Evolutionary conservation across 1,139 yeast genomes (phyloP).

Genomic region (Keqinozyma sinolaborantium): DNA sequence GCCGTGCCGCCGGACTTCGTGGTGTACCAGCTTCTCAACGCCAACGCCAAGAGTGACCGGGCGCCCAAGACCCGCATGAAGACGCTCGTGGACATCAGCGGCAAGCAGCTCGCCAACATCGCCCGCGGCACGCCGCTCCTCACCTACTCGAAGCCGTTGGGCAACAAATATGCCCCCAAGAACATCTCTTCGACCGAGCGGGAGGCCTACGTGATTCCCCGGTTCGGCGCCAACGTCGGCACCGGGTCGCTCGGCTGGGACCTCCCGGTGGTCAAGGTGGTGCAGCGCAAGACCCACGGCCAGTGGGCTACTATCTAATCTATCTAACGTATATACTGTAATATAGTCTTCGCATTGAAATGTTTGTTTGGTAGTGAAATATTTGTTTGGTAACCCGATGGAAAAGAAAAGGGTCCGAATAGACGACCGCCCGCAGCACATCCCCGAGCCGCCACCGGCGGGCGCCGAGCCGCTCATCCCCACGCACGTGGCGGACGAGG

Average conservation of each 20-base stretch:
- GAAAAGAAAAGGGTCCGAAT: constrained; percentile 11
- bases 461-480: constrained; percentile 43
- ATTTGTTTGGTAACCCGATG: neutral
- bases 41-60: constrained; percentile 35
- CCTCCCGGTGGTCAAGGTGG: constrained; percentile 76
- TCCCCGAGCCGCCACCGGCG: neutral
- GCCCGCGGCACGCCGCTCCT: constrained; percentile 70
- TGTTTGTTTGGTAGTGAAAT: no score
- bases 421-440: constrained; percentile 7
- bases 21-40: constrained; percentile 63
- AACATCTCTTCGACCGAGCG: constrained; percentile 59
- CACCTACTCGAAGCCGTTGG: constrained; percentile 86
- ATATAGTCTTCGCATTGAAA: neutral
- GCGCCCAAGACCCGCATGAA: constrained; percentile 61
- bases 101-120: constrained; percentile 72
- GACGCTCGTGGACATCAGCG: constrained; percentile 72
- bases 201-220: constrained; percentile 87
- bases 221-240: constrained; percentile 83
- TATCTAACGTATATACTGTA: no score
- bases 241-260: constrained; percentile 93
- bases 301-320: constrained; percentile 41
- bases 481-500: constrained; percentile 60
- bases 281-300: constrained; percentile 62
- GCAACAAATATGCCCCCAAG: constrained; percentile 86
- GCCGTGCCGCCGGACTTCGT: constrained; percentile 72